phyloP scores from a whole-genome alignment of 2,329 filamentous ascomycete genomes.

The Phaeosphaeria sp. region DNA sequence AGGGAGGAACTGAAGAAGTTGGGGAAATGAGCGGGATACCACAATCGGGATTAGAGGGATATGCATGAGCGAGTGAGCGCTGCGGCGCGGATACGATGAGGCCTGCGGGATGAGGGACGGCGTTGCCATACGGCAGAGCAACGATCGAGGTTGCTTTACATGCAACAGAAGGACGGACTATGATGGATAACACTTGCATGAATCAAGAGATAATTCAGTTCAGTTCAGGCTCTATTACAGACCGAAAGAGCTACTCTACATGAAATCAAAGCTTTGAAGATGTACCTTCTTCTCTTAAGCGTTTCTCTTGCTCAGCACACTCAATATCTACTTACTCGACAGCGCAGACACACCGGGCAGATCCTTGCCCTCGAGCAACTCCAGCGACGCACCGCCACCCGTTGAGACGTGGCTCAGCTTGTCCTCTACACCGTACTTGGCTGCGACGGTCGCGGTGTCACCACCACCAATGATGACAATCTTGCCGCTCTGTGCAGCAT shows the following conservation, averaged over 20 bases:
- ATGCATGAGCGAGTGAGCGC: not conserved
- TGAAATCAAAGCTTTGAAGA: conserved; percentile 43
- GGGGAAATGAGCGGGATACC: conserved; percentile 64
- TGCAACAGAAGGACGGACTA: not conserved
- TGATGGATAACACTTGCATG: not conserved
- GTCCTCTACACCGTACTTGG: conserved; percentile 94
- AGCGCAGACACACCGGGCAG: conserved; percentile 92
- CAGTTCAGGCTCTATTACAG: conserved; percentile 1
- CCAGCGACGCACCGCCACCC: conserved; percentile 91
- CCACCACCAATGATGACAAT: conserved; percentile 99
- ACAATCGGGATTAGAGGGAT: not conserved
- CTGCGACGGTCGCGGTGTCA: conserved; percentile 96
- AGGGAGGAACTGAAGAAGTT: conserved; percentile 96
- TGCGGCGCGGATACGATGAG: not conserved
- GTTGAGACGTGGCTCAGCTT: conserved; percentile 99
- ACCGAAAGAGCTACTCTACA: conserved; percentile 36
- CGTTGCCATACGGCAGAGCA: not conserved
- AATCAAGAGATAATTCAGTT: not conserved
- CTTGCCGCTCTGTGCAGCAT: conserved; percentile 80
- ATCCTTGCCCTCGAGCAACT: conserved; percentile 97
- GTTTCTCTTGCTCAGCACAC: conserved; percentile 15
- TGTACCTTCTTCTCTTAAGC: conserved; percentile 30
- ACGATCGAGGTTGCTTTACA: not conserved
- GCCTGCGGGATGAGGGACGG: not conserved
- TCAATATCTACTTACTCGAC: conserved; percentile 69